Conservation (phyloP, 2,329 filamentous ascomycete species). For the Penicillium sclerotiorum region DNA sequence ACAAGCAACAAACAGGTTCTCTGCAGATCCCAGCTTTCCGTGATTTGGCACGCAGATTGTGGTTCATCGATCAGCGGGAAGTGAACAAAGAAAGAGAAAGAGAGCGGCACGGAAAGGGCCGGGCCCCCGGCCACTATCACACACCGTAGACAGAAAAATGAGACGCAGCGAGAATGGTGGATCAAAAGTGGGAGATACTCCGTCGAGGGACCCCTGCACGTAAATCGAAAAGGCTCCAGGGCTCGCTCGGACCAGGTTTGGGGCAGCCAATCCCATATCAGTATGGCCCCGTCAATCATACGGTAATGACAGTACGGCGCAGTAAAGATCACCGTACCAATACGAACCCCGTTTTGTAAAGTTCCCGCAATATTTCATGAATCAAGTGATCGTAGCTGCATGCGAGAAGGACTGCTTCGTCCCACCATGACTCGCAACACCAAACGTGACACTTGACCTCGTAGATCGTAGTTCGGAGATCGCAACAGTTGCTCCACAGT, state of each 20-base stretch:
- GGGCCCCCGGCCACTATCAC: conserved; percentile 31
- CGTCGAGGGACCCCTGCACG: conserved; percentile 8
- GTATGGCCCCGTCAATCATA: conserved; percentile 16
- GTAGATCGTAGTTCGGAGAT: conserved; percentile 39
- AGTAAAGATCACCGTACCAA: conserved; percentile 24
- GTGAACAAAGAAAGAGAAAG: conserved; percentile 19
- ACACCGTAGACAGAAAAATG: conserved; percentile 15
- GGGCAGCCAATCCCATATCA: conserved; percentile 21
- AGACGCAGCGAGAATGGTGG: conserved; percentile 8
- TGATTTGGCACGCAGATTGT: neutral
- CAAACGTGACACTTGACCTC: conserved; percentile 27
- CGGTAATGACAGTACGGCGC: conserved; percentile 31
- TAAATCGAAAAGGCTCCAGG: conserved; percentile 4
- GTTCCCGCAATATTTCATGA: conserved; percentile 19
- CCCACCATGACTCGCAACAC: conserved; percentile 30
- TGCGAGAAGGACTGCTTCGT: conserved; percentile 52
- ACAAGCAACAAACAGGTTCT: neutral
- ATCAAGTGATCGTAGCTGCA: conserved; percentile 65
- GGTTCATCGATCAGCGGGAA: neutral
- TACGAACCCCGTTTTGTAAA: conserved; percentile 31
- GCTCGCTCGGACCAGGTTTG: conserved; percentile 25
- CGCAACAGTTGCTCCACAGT: conserved; percentile 33
- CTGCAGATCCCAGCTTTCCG: neutral
- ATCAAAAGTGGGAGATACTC: conserved; percentile 8
- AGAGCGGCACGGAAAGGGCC: conserved; percentile 42